Conservation (phyloP, 2,329 filamentous ascomycete species). For the Leptographium radiaticola region DNA sequence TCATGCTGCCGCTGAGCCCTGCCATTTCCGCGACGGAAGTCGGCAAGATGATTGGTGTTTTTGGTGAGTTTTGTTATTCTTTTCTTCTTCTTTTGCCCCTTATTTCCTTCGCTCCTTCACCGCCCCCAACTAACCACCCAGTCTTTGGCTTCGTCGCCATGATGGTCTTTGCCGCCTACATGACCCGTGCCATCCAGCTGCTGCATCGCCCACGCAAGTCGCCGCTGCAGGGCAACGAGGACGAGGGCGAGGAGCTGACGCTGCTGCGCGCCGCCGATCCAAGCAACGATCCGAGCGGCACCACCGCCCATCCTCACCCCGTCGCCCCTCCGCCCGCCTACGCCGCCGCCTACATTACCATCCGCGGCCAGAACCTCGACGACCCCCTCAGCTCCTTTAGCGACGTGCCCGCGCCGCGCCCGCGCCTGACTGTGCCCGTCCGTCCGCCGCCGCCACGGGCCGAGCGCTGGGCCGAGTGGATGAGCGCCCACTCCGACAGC, state of each 20-base stretch:
- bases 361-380: constrained; percentile 12
- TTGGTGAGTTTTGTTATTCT: constrained; percentile 25
- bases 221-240: constrained; percentile 36
- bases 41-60: constrained; percentile 45
- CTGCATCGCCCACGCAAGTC: constrained; percentile 37
- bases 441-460: constrained; percentile 29
- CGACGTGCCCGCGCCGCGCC: constrained; percentile 7
- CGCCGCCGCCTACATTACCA: constrained; percentile 11
- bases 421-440: constrained; percentile 8
- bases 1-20: constrained; percentile 43
- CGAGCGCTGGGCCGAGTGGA: constrained; percentile 34
- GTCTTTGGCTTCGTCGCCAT: constrained; percentile 42
- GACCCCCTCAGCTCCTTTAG: constrained; percentile 13
- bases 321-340: constrained; percentile 7
- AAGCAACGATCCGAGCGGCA: background rate
- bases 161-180: constrained; percentile 38
- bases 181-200: constrained; percentile 39
- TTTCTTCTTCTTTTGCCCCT: too few relatives aligned
- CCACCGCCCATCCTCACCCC: background rate
- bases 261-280: constrained; percentile 6
- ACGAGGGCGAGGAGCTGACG: constrained; percentile 17
- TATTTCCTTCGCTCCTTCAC: background rate
- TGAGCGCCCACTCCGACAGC: constrained; percentile 32
- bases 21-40: constrained; percentile 40
- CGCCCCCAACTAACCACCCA: too few relatives aligned